A percentile compares a stretch with the other conserved stretches of the same genome.
Conservation (phyloP, 352 stramenopile genomes). For the Peronospora belbahrii region DNA sequence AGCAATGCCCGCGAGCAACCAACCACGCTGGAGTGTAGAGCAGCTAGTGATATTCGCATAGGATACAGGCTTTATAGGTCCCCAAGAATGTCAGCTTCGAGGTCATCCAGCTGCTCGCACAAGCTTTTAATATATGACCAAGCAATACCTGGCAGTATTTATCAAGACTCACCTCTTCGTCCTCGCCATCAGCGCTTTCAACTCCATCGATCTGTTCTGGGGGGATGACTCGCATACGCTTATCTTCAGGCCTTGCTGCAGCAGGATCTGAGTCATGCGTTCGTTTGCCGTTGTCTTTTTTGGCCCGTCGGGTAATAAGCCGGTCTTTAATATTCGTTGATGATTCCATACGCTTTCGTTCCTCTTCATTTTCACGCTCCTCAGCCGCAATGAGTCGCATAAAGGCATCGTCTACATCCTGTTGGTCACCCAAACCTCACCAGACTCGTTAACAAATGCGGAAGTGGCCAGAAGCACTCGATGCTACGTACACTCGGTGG, state of each 20-base stretch:
- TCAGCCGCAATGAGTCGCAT: constrained; percentile 67
- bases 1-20: constrained; percentile 1
- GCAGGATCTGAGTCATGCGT: constrained; percentile 6
- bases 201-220: constrained; percentile 7
- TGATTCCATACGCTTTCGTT: constrained; percentile 48
- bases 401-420: constrained; percentile 77
- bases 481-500: constrained; percentile 21
- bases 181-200: constrained; percentile 28
- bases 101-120: constrained; percentile 47
- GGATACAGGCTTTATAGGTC: constrained; percentile 28
- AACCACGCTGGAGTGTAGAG: not conserved
- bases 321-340: constrained; percentile 48
- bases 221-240: constrained; percentile 15
- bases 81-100: constrained; percentile 68
- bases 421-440: not conserved
- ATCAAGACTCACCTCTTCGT: constrained; percentile 30
- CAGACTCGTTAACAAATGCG: constrained; percentile 2
- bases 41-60: not conserved
- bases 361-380: constrained; percentile 52
- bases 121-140: not conserved
- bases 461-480: not conserved
- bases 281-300: constrained; percentile 24
- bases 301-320: constrained; percentile 43
- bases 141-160: not conserved
- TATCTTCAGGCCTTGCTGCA: constrained; percentile 9